phyloP scores from a whole-genome alignment of 257 asterid species.

The Solanum lycopersicoides region DNA sequence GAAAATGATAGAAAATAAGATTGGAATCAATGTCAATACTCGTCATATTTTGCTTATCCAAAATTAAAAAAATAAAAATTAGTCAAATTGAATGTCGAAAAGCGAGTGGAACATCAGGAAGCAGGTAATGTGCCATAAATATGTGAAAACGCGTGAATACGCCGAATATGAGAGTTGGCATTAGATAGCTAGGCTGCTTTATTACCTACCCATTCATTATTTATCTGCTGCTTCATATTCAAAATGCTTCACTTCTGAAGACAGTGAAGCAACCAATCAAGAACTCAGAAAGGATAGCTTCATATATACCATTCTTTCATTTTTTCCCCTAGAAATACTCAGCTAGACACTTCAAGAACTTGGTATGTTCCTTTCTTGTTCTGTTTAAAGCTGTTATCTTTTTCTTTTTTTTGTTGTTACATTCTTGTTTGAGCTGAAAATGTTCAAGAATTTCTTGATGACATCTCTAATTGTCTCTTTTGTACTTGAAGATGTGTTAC shows the following conservation, averaged over 20 bases:
- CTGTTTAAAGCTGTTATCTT: not conserved
- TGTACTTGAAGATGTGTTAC: not conserved
- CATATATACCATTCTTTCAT: not conserved
- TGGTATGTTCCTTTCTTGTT: not conserved
- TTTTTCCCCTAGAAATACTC: not conserved
- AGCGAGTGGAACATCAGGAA: not conserved
- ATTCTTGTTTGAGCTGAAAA: not conserved
- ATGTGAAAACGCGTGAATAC: slow-evolving; percentile 7
- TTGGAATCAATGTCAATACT: not conserved
- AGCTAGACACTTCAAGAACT: not conserved
- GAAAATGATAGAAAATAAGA: not conserved
- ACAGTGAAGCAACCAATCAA: not conserved
- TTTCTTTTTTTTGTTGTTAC: not conserved
- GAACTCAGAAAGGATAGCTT: not conserved
- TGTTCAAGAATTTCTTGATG: not conserved
- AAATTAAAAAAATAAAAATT: too few relatives aligned
- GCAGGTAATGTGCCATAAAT: not conserved
- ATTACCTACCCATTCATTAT: not conserved
- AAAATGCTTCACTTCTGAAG: not conserved
- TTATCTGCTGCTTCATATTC: not conserved
- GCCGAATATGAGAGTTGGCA: slow-evolving; percentile 4
- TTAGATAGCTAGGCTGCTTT: not conserved
- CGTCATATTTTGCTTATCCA: not conserved
- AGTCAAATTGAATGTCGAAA: not conserved
- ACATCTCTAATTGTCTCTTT: not conserved